Base-by-base conservation (phyloP, 495 filamentous ascomycete species). In the Parmelia sp. region DNA sequence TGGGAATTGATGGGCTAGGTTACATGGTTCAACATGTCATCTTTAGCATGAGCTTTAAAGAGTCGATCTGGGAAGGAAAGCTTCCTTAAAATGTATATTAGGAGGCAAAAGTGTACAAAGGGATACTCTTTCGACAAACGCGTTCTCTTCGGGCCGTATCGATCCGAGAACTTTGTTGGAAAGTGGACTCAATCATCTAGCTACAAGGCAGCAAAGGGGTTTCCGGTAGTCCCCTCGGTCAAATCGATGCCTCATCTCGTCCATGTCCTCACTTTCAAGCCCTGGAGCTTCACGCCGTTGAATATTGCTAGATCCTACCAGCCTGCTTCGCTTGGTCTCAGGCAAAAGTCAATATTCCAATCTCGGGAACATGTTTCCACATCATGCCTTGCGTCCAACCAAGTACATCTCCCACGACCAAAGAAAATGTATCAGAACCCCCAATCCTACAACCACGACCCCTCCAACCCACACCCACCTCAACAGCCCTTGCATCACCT, bases 401-500 rank as follows among this genome's bases (percentile, higher is more conserved):
- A 12, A 23, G 10, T 9, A 1, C 23, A 12, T 25, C 23, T 12
- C 12, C 14, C 9, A 49, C 45, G 25, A 53, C 25, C 12, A 8
- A 2, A 31, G 4, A 53, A 29, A 53, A 53, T 53, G 31, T 39
- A 42, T 6, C 58, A 29, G 11, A 17, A 31, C 39, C 36, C 39
- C 58, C 1, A 47, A 9, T n/a, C 19, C 39, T 14, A 27, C 39
- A 44, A 23, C 58, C 37, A 47, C 23, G 39, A 47, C 23, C 8
- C 39, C 58, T 31, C 58, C 35, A 44, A 17, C 19, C 58, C 40
- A 47, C 21, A 45, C 39, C 33, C 59, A 47, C 40, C 39, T 42
- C 25, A 44, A 17, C 37, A 47, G 6, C 37, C 39, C 71, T 72
- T 62, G 71, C 70, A 58, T 72, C 71, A 42, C 58, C n/a, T 27